A percentile compares a stretch with the other conserved stretches of the same genome.
Evolutionary conservation across 148 eudicot species (phyloP).

Genomic region (Linanthus parryae): DNA sequence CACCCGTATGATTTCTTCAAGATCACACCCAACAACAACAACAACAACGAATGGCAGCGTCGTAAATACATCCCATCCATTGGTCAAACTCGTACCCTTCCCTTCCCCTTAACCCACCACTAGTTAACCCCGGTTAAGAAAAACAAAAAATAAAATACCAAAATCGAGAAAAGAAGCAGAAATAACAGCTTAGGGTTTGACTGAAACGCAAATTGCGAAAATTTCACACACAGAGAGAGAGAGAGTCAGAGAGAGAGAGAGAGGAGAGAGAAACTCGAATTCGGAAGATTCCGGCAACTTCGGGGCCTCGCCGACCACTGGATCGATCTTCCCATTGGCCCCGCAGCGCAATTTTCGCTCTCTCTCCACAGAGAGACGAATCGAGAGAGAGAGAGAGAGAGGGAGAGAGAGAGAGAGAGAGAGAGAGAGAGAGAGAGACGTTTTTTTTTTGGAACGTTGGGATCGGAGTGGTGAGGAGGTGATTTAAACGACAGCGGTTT

Average conservation of each 20-base stretch:
- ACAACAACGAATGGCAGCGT: too few species aligned
- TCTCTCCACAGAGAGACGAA: too few species aligned
- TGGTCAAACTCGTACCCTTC: too few species aligned
- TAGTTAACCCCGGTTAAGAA: too few species aligned
- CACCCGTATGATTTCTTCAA: too few species aligned
- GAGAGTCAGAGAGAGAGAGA: neutral
- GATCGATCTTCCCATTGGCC: slow-evolving; percentile 21
- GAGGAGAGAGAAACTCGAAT: neutral
- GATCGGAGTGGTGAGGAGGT: slow-evolving; percentile 15
- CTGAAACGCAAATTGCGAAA: slow-evolving; percentile 17
- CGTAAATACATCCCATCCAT: too few species aligned
- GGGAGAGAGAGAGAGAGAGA: slow-evolving; percentile 5
- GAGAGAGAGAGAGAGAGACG: neutral
- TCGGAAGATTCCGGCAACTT: slow-evolving; percentile 20
- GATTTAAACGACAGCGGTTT: slow-evolving; percentile 19
- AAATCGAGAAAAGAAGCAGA: neutral
- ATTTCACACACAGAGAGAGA: slow-evolving; percentile 3
- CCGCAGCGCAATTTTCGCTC: slow-evolving; percentile 4
- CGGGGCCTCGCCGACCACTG: slow-evolving; percentile 19
- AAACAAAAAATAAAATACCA: slow-evolving; percentile 3
- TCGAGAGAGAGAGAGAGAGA: too few species aligned
- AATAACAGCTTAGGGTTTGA: slow-evolving; percentile 20
- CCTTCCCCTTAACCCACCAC: too few species aligned
- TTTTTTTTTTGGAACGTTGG: slow-evolving; percentile 20
- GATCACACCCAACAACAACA: too few species aligned